Percentiles rank a stretch among this genome's conserved stretches.
Conservation (phyloP, 2,329 filamentous ascomycete species). For the Ophiosphaerella herpotricha region DNA sequence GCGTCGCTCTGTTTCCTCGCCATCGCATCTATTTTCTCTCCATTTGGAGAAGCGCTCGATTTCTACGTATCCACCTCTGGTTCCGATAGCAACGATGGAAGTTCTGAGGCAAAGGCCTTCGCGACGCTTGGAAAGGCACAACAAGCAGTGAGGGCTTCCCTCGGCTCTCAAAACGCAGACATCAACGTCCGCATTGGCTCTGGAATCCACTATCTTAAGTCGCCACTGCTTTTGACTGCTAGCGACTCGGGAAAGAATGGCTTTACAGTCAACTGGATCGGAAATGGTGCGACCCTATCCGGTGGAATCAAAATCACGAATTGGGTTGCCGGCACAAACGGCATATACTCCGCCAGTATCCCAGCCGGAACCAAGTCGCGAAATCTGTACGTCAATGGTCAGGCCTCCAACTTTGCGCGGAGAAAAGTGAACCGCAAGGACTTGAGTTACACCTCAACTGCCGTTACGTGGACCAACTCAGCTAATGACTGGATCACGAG, state of each 20-base stretch:
- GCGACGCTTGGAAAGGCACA: slow-evolving; percentile 13
- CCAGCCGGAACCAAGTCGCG: slow-evolving; percentile 14
- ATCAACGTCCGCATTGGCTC: slow-evolving; percentile 14
- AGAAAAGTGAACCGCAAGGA: slow-evolving; percentile 19
- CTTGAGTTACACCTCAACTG: slow-evolving; percentile 11
- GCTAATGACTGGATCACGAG: slow-evolving; percentile 18
- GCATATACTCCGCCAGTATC: slow-evolving; percentile 13
- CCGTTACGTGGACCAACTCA: slow-evolving; percentile 12
- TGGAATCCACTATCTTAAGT: slow-evolving; percentile 11
- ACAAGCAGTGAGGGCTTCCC: slow-evolving; percentile 10
- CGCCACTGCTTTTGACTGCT: slow-evolving; percentile 11
- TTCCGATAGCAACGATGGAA: slow-evolving; percentile 15
- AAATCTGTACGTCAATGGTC: slow-evolving; percentile 20
- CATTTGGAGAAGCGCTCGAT: slow-evolving; percentile 23
- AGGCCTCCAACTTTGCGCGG: slow-evolving; percentile 18
- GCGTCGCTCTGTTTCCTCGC: background rate
- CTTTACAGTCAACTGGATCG: slow-evolving; percentile 15
- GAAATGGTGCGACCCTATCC: slow-evolving; percentile 10
- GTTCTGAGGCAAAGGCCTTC: slow-evolving; percentile 4
- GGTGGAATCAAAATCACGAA: slow-evolving; percentile 12
- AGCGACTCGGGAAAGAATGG: slow-evolving; percentile 15
- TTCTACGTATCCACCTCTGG: slow-evolving; percentile 50
- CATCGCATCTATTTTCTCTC: slow-evolving; percentile 30
- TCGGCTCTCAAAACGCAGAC: slow-evolving; percentile 5
- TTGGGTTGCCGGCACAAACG: slow-evolving; percentile 12